A percentile compares a stretch with the other conserved stretches of the same genome.
Evolutionary conservation across 2,329 filamentous ascomycete species (phyloP).

Genomic region (Arthrinium puccinioides): DNA sequence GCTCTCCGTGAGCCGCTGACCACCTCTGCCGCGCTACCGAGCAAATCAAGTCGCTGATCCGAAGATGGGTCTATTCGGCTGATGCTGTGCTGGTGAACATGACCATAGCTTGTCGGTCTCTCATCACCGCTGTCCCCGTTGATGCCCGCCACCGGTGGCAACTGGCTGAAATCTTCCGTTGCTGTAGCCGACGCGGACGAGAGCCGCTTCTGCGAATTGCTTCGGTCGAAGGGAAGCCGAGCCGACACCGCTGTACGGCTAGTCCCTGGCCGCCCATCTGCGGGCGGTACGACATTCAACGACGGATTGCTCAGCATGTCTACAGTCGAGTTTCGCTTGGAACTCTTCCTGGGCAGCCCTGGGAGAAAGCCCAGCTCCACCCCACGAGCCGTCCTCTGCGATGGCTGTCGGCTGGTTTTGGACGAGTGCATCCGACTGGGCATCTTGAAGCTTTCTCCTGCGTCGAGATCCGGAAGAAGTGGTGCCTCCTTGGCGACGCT

Average conservation of each 20-base stretch:
- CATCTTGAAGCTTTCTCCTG: conserved; percentile 52
- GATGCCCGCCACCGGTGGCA: conserved; percentile 20
- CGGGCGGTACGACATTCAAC: conserved; percentile 21
- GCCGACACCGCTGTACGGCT: conserved; percentile 15
- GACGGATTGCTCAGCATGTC: conserved; percentile 28
- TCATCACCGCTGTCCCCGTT: conserved; percentile 29
- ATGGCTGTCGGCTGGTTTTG: conserved; percentile 39
- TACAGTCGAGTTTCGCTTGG: conserved; percentile 49
- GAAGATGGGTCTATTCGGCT: conserved; percentile 41
- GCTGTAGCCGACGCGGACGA: conserved; percentile 42
- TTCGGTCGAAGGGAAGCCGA: conserved; percentile 51
- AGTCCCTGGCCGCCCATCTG: not conserved
- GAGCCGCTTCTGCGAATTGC: conserved; percentile 42
- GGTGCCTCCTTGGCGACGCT: conserved; percentile 44
- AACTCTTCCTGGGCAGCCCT: conserved; percentile 65
- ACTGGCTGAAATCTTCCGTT: conserved; percentile 36
- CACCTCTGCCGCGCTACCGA: conserved; percentile 50
- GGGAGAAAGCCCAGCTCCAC: conserved; percentile 31
- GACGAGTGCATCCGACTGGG: conserved; percentile 54
- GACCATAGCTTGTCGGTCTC: conserved; percentile 46
- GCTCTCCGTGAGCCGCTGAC: conserved; percentile 33
- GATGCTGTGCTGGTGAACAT: conserved; percentile 51
- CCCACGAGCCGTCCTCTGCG: conserved; percentile 27
- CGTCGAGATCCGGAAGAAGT: conserved; percentile 51
- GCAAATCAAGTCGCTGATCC: conserved; percentile 34